phyloP scores from a whole-genome alignment of 1,284 basidiomycete genomes.

The Cryptococcus sp. region DNA sequence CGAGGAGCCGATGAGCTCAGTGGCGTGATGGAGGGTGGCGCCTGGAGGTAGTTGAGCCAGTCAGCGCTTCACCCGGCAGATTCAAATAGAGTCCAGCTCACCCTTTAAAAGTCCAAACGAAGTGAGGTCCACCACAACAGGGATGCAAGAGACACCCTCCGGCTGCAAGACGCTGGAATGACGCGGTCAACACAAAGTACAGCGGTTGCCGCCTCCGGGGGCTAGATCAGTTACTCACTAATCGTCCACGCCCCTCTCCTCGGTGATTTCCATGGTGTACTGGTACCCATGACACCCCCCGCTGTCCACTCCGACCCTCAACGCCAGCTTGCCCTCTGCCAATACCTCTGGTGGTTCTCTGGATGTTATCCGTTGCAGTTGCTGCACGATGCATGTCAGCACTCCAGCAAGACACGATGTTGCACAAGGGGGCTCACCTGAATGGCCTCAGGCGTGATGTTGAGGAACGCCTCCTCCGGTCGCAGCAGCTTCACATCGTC shows the following conservation, averaged over 20 bases:
- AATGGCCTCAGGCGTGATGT: constrained; percentile 43
- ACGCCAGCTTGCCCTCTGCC: constrained; percentile 45
- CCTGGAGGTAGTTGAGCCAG: constrained; percentile 39
- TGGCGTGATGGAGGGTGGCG: constrained; percentile 58
- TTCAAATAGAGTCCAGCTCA: constrained; percentile 9
- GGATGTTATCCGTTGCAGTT: constrained; percentile 45
- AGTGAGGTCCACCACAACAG: constrained; percentile 46
- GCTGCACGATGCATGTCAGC: constrained; percentile 23
- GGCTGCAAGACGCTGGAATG: constrained; percentile 37
- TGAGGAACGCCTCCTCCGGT: constrained; percentile 31
- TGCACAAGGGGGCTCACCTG: constrained; percentile 24
- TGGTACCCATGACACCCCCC: constrained; percentile 60
- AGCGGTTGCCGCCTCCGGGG: neutral
- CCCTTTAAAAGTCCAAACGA: constrained; percentile 48
- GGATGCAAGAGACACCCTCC: constrained; percentile 40
- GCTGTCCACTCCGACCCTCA: constrained; percentile 55
- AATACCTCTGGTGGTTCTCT: constrained; percentile 44
- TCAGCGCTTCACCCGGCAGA: no score
- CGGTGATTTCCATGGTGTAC: constrained; percentile 56
- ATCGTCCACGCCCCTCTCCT: constrained; percentile 52
- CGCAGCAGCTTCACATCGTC: constrained; percentile 44
- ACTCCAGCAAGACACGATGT: neutral
- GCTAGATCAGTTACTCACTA: constrained; percentile 48
- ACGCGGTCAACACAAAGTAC: neutral
- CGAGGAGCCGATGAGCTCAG: constrained; percentile 57